Evolutionary conservation across 805 yeast species (phyloP), one percentile per base, ranked within the genome.

Genomic region (Candida andamanensis): DNA sequence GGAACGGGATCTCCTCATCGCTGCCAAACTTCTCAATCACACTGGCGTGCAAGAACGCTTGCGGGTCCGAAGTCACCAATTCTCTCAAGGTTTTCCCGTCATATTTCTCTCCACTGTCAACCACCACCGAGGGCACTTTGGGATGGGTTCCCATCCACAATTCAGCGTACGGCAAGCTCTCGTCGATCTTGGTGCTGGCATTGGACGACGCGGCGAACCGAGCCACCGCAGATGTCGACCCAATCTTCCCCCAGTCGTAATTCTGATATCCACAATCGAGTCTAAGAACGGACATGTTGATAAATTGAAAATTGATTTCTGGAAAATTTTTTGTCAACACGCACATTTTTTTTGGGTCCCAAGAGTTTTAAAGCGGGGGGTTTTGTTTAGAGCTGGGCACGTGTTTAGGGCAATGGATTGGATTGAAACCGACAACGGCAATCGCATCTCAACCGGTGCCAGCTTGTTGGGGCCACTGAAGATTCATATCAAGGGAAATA

Each of bases 101-200:
- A n/a, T n/a, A n/a, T 14, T 44, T 40, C 15, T 45, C 50, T 6
- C 39, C 46, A 19, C 50, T 54, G 17, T 63, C 72, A 16, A 72
- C 69, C 29, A 74, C 72, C 29, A 60, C 60, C 13, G 95, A 81
- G 17, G 97, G 96, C 9, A 83, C 87, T 28, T 83, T 83, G 32
- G 95, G 90, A 56, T 92, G 98, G 16, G 97, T 87, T 24, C 98
- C 98, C 98, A 92, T 92, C 98, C 98, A 92, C 45, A 92, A 69
- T 59, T 92, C 98, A 12, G 98, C 98, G 53, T 92, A 92, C 8
- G 98, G 97, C 51, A 78, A 76, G 23, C 68, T 32, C 48, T 81
- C 89, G 44, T 83, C 85, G 34, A 87, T 72, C 13, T 50, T 52
- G 33, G 85, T 66, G 9, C 46, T 26, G 2, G 85, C 73, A 58